These are phyloP conservation scores for Paraleonurus japonicus DNA, from an alignment of 257 asterid genomes.

Conservation along the genomic window DNA sequence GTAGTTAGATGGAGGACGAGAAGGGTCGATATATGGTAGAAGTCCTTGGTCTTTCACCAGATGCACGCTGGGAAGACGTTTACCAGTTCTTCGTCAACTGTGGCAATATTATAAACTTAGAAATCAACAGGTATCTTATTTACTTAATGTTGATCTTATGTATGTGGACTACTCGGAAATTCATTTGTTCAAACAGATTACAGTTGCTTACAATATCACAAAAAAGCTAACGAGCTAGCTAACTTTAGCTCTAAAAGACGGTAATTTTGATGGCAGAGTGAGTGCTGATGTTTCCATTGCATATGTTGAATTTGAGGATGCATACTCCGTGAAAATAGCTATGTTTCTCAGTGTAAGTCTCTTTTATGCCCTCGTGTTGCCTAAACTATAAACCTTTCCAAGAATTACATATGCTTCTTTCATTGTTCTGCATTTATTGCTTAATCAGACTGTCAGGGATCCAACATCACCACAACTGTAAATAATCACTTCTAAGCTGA, in stretches of 20 bases:
- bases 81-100: slow-evolving; percentile 56
- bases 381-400: not conserved
- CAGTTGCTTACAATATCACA: not conserved
- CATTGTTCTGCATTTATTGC: not conserved
- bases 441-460: not conserved
- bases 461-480: not conserved
- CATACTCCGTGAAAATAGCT: slow-evolving; percentile 57
- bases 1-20: slow-evolving; percentile 23
- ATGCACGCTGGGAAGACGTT: slow-evolving; percentile 45
- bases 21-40: slow-evolving; percentile 43
- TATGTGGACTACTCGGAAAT: too few species aligned
- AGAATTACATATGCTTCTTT: not conserved
- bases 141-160: not conserved
- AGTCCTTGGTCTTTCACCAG: slow-evolving; percentile 54
- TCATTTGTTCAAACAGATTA: not conserved
- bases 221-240: not conserved
- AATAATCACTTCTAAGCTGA: too few species aligned
- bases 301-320: slow-evolving; percentile 49
- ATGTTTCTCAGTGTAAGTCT: slow-evolving; percentile 53
- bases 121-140: slow-evolving; percentile 41
- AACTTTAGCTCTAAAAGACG: not conserved
- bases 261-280: slow-evolving; percentile 35
- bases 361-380: not conserved
- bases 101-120: slow-evolving; percentile 47
- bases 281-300: slow-evolving; percentile 43